Conservation (phyloP, 1,284 basidiomycete species). For the Cryptococcus floricola region DNA sequence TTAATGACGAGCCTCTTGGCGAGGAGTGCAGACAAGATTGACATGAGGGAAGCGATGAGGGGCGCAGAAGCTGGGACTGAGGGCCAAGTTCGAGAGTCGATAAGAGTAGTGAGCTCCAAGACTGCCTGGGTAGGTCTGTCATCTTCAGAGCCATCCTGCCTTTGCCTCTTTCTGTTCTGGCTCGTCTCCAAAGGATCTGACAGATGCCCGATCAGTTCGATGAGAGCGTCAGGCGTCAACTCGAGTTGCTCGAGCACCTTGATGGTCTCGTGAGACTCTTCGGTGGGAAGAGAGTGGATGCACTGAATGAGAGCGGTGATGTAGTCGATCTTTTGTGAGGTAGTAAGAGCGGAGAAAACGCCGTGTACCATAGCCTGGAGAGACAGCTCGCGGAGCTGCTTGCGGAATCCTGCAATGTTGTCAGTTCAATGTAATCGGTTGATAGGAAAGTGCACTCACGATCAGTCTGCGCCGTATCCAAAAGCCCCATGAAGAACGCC, state of each 20-base stretch:
- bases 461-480: not conserved
- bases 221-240: constrained; percentile 23
- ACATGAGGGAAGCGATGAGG: constrained; percentile 68
- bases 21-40: constrained; percentile 66
- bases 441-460: not conserved
- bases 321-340: constrained; percentile 28
- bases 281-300: constrained; percentile 25
- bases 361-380: constrained; percentile 31
- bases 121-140: constrained; percentile 26
- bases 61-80: constrained; percentile 65
- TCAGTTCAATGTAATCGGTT: not conserved
- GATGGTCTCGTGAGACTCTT: constrained; percentile 29
- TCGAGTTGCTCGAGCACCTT: constrained; percentile 24
- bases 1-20: constrained; percentile 50
- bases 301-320: constrained; percentile 28
- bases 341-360: constrained; percentile 30
- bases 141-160: constrained; percentile 25
- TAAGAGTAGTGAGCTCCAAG: constrained; percentile 61
- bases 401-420: not conserved
- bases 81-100: constrained; percentile 66
- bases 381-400: constrained; percentile 19
- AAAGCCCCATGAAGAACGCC: constrained; percentile 20
- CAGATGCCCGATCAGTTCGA: constrained; percentile 22
- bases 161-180: constrained; percentile 30
- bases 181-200: constrained; percentile 30